Evolutionary conservation across 352 stramenopile genomes (phyloP).

Genomic region (Pythium utonaiense): DNA sequence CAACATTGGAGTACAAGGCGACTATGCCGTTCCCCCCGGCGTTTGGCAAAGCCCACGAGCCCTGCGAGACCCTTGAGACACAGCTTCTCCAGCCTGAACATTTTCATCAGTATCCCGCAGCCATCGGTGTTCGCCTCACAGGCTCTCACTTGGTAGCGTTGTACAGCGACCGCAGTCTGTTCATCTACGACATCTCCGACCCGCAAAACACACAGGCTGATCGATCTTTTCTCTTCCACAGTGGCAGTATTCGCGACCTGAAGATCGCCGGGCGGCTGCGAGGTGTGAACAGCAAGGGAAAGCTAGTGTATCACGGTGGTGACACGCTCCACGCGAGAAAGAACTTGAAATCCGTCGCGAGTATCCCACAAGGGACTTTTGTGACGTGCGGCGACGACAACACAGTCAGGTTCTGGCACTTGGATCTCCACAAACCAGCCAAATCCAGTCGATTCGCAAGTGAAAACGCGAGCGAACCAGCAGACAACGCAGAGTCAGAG

Average conservation of each 20-base stretch:
- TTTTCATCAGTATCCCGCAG: slow-evolving; percentile 51
- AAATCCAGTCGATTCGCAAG: slow-evolving; percentile 24
- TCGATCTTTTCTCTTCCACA: slow-evolving; percentile 82
- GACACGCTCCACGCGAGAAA: slow-evolving; percentile 18
- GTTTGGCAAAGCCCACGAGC: slow-evolving; percentile 45
- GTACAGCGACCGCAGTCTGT: slow-evolving; percentile 80
- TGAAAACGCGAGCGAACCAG: slow-evolving; percentile 2
- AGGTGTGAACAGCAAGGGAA: slow-evolving; percentile 56
- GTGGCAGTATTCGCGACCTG: slow-evolving; percentile 62
- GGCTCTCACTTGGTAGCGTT: slow-evolving; percentile 59
- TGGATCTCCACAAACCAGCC: slow-evolving; percentile 57
- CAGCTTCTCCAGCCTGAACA: slow-evolving; percentile 45
- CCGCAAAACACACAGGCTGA: slow-evolving; percentile 43
- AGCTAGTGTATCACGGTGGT: slow-evolving; percentile 38
- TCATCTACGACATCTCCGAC: slow-evolving; percentile 69
- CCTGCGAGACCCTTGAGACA: not conserved
- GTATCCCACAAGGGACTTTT: slow-evolving; percentile 66
- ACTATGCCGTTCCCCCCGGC: slow-evolving; percentile 78
- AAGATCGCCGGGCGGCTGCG: slow-evolving; percentile 43
- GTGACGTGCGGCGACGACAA: slow-evolving; percentile 86
- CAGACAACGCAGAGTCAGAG: slow-evolving; percentile 18
- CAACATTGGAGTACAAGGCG: slow-evolving; percentile 63
- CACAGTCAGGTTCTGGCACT: slow-evolving; percentile 84
- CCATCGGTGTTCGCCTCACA: slow-evolving; percentile 53
- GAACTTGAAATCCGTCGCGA: slow-evolving; percentile 7